Evolutionary conservation across 2,329 filamentous ascomycete genomes (phyloP).

Genomic region (Alternaria dauci): DNA sequence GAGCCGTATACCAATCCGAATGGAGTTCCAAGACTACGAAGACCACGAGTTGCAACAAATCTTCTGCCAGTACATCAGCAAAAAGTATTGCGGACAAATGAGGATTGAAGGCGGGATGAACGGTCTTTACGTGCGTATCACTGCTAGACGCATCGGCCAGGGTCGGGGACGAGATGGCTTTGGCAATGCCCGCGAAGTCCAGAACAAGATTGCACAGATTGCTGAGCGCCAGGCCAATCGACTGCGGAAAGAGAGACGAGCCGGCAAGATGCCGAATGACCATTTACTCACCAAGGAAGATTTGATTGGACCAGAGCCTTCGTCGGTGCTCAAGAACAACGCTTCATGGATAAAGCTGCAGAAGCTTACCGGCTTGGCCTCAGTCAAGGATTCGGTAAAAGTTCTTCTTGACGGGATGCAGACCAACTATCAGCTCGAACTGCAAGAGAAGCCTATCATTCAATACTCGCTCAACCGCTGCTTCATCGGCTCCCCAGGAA

Average conservation of each 20-base stretch:
- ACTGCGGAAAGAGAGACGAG: constrained; percentile 58
- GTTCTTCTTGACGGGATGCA: constrained; percentile 68
- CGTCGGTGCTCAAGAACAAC: constrained; percentile 60
- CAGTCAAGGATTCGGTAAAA: constrained; percentile 69
- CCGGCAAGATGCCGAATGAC: constrained; percentile 61
- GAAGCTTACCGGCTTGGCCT: constrained; percentile 64
- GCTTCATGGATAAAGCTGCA: constrained; percentile 67
- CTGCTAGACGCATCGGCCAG: constrained; percentile 67
- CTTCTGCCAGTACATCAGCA: constrained; percentile 62
- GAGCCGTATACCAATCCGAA: constrained; percentile 71
- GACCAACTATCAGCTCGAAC: constrained; percentile 71
- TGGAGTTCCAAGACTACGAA: constrained; percentile 74
- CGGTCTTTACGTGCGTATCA: constrained; percentile 72
- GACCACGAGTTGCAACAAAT: constrained; percentile 72
- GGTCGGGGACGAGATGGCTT: constrained; percentile 72
- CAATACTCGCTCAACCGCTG: constrained; percentile 72
- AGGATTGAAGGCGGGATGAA: constrained; percentile 63
- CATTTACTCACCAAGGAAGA: constrained; percentile 71
- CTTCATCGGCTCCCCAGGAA: constrained; percentile 76
- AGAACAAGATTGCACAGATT: constrained; percentile 68
- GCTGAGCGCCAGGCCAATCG: constrained; percentile 66
- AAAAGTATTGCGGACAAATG: constrained; percentile 35
- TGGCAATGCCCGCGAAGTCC: constrained; percentile 74
- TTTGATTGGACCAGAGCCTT: constrained; percentile 74
- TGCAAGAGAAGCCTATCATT: constrained; percentile 67